phyloP scores from a whole-genome alignment of 768 basidiomycete species.

The Mycena rebaudengoi region DNA sequence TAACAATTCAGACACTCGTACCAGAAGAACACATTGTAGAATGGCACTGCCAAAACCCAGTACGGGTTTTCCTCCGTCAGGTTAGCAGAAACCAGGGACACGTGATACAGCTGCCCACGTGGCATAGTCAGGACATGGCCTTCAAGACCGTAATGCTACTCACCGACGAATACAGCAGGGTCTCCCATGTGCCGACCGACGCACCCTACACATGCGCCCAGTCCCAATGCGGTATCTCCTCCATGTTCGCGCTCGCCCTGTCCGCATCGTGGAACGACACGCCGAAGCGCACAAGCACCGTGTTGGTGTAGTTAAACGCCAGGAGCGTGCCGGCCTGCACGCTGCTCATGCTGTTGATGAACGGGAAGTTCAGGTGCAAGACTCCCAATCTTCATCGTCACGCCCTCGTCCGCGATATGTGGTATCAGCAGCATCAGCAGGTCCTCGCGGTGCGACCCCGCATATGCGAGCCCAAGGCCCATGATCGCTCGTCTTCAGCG shows the following conservation, averaged over 20 bases:
- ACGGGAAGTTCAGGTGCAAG: conserved; percentile 63
- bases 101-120: conserved; percentile 56
- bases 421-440: conserved; percentile 81
- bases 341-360: conserved; percentile 44
- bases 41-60: conserved; percentile 55
- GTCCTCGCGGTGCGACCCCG: conserved; percentile 92
- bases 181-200: conserved; percentile 52
- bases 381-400: conserved; percentile 89
- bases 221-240: conserved; percentile 62
- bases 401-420: conserved; percentile 79
- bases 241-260: conserved; percentile 67
- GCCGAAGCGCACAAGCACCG: conserved; percentile 62
- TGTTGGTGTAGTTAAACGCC: conserved; percentile 42
- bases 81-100: conserved; percentile 60
- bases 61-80: conserved; percentile 60
- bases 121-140: no score
- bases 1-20: conserved; percentile 27
- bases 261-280: conserved; percentile 61
- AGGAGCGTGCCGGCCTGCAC: conserved; percentile 57
- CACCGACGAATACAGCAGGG: conserved; percentile 58
- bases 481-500: conserved; percentile 90
- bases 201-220: conserved; percentile 50
- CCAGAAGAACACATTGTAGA: conserved; percentile 63
- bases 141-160: no score
- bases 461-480: conserved; percentile 94